These are phyloP conservation scores for Boeremia exigua DNA, from an alignment of 2,329 filamentous ascomycete species.

Conservation along the genomic window DNA sequence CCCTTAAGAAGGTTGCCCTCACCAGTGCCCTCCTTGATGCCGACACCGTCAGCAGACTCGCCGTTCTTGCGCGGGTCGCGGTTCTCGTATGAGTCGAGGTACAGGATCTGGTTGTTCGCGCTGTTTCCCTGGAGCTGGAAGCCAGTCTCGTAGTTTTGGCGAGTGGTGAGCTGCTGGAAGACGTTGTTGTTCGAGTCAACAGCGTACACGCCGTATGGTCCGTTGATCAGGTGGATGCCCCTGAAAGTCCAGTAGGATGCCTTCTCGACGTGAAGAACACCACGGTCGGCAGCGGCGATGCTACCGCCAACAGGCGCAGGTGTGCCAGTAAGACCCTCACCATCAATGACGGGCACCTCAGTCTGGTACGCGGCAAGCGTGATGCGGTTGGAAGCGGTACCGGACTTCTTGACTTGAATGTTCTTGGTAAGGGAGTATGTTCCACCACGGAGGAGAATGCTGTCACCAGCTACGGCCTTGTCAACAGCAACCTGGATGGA, in stretches of 20 bases:
- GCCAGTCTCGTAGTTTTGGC: slow-evolving; percentile 51
- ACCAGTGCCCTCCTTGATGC: slow-evolving; percentile 56
- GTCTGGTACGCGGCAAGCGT: slow-evolving; percentile 52
- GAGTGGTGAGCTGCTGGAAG: slow-evolving; percentile 47
- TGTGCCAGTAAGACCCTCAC: slow-evolving; percentile 50
- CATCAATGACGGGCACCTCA: slow-evolving; percentile 57
- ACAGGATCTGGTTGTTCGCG: slow-evolving; percentile 32
- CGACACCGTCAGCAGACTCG: slow-evolving; percentile 59
- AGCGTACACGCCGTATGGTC: slow-evolving; percentile 49
- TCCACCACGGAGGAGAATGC: slow-evolving; percentile 53
- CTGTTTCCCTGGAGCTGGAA: slow-evolving; percentile 47
- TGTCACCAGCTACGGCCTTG: slow-evolving; percentile 55
- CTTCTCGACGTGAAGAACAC: slow-evolving; percentile 56
- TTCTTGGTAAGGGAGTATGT: slow-evolving; percentile 56
- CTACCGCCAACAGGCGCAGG: slow-evolving; percentile 51
- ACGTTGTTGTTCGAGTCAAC: slow-evolving; percentile 45
- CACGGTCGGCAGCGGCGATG: slow-evolving; percentile 52
- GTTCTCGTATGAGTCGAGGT: slow-evolving; percentile 34
- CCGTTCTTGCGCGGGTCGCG: slow-evolving; percentile 57
- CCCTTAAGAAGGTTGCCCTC: slow-evolving; percentile 55
- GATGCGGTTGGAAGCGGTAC: slow-evolving; percentile 50
- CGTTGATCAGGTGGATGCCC: slow-evolving; percentile 48
- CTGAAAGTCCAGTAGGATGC: slow-evolving; percentile 57
- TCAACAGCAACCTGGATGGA: slow-evolving; percentile 58
- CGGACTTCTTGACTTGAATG: slow-evolving; percentile 54